A percentile compares a stretch with the other conserved stretches of the same genome.
phyloP scores from a whole-genome alignment of 176 grass and related monocot species.

The Oryza punctata region DNA sequence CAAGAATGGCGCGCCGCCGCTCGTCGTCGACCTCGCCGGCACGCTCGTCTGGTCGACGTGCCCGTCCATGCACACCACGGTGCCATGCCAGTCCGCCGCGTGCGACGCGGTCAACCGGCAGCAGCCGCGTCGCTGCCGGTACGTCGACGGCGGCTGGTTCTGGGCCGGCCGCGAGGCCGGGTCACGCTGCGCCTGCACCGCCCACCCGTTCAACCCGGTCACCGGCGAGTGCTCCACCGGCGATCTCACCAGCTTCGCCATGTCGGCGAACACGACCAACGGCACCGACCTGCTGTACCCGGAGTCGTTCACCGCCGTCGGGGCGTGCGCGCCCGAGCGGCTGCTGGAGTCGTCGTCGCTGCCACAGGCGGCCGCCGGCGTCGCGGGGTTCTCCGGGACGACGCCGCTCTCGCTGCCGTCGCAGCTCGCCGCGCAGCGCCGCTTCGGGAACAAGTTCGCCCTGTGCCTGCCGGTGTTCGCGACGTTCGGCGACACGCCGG shows the following conservation, averaged over 20 bases:
- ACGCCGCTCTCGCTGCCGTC: slow-evolving; percentile 36
- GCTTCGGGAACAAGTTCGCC: slow-evolving; percentile 40
- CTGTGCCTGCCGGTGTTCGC: slow-evolving; percentile 57
- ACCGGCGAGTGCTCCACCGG: slow-evolving; percentile 38
- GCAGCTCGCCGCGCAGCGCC: slow-evolving; percentile 41
- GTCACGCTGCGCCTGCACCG: slow-evolving; percentile 32
- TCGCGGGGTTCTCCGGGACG: slow-evolving; percentile 43
- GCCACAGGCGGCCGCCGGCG: slow-evolving; percentile 19
- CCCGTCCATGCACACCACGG: neutral
- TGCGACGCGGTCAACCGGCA: neutral
- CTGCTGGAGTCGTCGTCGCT: neutral
- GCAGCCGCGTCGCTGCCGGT: neutral
- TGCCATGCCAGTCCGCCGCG: neutral
- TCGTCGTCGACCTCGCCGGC: slow-evolving; percentile 42
- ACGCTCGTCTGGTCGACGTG: slow-evolving; percentile 44
- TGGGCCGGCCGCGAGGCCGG: neutral
- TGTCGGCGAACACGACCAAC: slow-evolving; percentile 34
- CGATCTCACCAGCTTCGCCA: slow-evolving; percentile 29
- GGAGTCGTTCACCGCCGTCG: neutral
- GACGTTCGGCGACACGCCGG: slow-evolving; percentile 46
- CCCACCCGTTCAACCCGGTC: slow-evolving; percentile 37
- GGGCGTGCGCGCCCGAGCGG: slow-evolving; percentile 37
- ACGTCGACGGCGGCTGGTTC: slow-evolving; percentile 32
- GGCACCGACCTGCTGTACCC: slow-evolving; percentile 8
- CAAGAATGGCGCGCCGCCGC: slow-evolving; percentile 6